Conservation (phyloP, 208 protist species). For the Crithidia brevicula region DNA sequence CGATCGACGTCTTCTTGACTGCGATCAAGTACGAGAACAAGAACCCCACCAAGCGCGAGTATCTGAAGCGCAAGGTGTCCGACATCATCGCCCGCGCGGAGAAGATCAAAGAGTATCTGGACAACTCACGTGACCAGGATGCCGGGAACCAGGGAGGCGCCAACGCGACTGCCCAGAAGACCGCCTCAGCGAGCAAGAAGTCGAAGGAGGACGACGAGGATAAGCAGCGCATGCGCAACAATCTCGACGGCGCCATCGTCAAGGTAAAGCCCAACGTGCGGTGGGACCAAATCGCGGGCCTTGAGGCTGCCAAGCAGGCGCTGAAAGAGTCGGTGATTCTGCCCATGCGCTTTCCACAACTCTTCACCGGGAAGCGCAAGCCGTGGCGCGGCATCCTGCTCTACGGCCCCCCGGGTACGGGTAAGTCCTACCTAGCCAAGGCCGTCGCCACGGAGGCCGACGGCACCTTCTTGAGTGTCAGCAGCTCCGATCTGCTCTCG, state of each 20-base stretch:
- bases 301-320: conserved; percentile 91
- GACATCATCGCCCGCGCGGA: conserved; percentile 96
- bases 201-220: conserved; percentile 94
- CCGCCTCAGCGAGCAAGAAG: conserved; percentile 76
- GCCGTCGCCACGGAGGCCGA: conserved; percentile 91
- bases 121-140: conserved; percentile 80
- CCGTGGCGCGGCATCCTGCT: conserved; percentile 94
- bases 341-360: conserved; percentile 90
- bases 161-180: conserved; percentile 64
- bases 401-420: conserved; percentile 94
- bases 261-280: conserved; percentile 84
- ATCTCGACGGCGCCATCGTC: conserved; percentile 81
- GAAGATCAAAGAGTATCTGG: conserved; percentile 95
- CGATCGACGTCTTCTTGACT: conserved; percentile 95
- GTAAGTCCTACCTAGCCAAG: conserved; percentile 94
- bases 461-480: conserved; percentile 94
- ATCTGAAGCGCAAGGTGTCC: conserved; percentile 88
- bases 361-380: conserved; percentile 93
- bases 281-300: conserved; percentile 92
- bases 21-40: conserved; percentile 96
- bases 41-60: conserved; percentile 94
- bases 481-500: conserved; percentile 87
- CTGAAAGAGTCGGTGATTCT: conserved; percentile 94
- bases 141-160: conserved; percentile 10
- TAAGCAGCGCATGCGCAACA: conserved; percentile 86